Evolutionary conservation across 2,329 filamentous ascomycete species (phyloP).

Genomic region (Ceratocystis lukuohia): DNA sequence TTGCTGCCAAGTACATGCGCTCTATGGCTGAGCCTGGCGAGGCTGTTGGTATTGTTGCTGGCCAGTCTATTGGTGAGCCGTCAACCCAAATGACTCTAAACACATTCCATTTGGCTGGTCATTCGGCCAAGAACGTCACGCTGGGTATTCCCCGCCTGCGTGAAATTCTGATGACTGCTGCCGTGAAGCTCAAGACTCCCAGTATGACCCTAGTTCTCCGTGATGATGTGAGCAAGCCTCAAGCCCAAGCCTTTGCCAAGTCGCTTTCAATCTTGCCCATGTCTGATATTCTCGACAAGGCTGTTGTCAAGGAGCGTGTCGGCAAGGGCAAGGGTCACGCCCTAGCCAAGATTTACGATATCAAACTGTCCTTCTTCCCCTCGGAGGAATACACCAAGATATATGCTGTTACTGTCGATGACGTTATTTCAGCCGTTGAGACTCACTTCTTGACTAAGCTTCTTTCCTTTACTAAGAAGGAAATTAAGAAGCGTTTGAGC

Average conservation of each 20-base stretch:
- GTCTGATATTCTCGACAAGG: conserved; percentile 69
- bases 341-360: conserved; percentile 72
- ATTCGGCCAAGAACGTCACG: conserved; percentile 97
- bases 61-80: conserved; percentile 91
- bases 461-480: conserved; percentile 55
- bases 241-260: conserved; percentile 75
- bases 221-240: conserved; percentile 52
- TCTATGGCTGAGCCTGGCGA: conserved; percentile 91
- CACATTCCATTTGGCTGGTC: conserved; percentile 98
- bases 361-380: conserved; percentile 73
- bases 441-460: conserved; percentile 62
- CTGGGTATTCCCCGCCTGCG: conserved; percentile 92
- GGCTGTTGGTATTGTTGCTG: conserved; percentile 90
- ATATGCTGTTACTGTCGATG: conserved; percentile 66
- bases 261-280: conserved; percentile 77
- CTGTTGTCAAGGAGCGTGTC: conserved; percentile 65
- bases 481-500: conserved; percentile 68
- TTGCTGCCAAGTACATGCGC: conserved; percentile 84
- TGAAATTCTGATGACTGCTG: conserved; percentile 98
- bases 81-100: conserved; percentile 99
- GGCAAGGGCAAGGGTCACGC: conserved; percentile 54
- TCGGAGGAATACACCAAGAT: conserved; percentile 68
- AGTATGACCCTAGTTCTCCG: conserved; percentile 75
- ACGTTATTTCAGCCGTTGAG: conserved; percentile 72
- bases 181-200: conserved; percentile 75